These are phyloP conservation scores for Petunia axillaris DNA, from an alignment of 257 asterid genomes.

Conservation along the genomic window DNA sequence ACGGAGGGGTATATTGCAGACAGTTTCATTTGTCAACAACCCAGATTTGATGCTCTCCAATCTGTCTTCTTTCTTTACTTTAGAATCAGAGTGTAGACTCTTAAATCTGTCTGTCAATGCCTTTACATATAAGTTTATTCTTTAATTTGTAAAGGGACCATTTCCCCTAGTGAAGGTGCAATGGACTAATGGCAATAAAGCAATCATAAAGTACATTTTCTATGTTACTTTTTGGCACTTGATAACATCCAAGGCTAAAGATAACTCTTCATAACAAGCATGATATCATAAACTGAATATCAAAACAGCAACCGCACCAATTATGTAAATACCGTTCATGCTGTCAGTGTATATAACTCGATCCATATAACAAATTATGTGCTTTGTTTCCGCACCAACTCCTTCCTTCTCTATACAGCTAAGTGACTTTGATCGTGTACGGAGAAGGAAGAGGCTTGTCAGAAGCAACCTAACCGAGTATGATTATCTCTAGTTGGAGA, in stretches of 20 bases:
- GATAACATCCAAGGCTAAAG: background rate
- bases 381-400: background rate
- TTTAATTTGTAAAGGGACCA: background rate
- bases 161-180: background rate
- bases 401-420: background rate
- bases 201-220: background rate
- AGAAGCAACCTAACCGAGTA: too few species aligned
- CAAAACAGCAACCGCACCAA: too few species aligned
- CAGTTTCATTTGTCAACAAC: background rate
- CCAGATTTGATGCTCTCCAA: background rate
- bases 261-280: too few species aligned
- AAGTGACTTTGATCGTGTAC: too few species aligned
- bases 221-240: background rate
- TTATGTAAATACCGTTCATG: too few species aligned
- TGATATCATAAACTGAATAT: too few species aligned
- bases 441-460: too few species aligned
- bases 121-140: background rate
- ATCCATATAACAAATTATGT: background rate
- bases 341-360: too few species aligned
- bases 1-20: too few species aligned
- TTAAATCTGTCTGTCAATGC: background rate
- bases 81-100: background rate
- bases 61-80: background rate
- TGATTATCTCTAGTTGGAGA: too few species aligned
- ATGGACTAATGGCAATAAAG: background rate